These are phyloP conservation scores for Pseudocercospora fijiensis DNA, from an alignment of 2,329 filamentous ascomycete genomes.

Conservation along the genomic window DNA sequence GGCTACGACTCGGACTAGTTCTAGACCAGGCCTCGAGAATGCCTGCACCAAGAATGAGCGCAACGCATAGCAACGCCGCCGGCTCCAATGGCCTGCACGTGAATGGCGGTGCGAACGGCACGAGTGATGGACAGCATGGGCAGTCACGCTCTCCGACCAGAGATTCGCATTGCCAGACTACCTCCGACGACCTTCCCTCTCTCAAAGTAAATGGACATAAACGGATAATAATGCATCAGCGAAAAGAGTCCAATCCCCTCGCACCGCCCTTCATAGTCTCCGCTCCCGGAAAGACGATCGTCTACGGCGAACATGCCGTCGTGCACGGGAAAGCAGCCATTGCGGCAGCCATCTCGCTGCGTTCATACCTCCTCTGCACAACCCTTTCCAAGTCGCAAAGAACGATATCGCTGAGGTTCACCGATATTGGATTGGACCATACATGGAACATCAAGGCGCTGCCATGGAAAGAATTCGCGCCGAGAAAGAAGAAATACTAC, in stretches of 20 bases:
- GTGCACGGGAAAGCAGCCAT: slow-evolving; percentile 95
- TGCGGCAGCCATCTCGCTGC: slow-evolving; percentile 88
- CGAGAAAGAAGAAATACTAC: slow-evolving; percentile 95
- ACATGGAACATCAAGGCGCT: slow-evolving; percentile 92
- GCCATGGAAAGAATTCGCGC: slow-evolving; percentile 80
- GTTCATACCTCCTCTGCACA: slow-evolving; percentile 94
- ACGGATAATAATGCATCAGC: slow-evolving; percentile 17
- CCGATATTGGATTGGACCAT: slow-evolving; percentile 84
- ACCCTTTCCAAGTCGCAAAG: slow-evolving; percentile 88
- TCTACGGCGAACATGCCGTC: slow-evolving; percentile 97
- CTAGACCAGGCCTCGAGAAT: neutral
- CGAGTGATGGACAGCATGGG: neutral
- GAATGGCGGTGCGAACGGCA: neutral
- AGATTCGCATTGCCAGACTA: slow-evolving; percentile 7
- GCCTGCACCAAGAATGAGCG: slow-evolving; percentile 5
- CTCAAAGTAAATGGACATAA: slow-evolving; percentile 3
- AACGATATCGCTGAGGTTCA: slow-evolving; percentile 83
- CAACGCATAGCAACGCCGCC: slow-evolving; percentile 9
- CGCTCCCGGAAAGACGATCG: slow-evolving; percentile 95
- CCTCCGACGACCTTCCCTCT: neutral
- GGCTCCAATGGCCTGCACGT: slow-evolving; percentile 4
- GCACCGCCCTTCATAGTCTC: slow-evolving; percentile 96
- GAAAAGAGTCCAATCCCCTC: slow-evolving; percentile 55
- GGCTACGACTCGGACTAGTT: neutral
- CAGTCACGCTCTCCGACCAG: slow-evolving; percentile 2